Evolutionary conservation across 441 rosid species (phyloP), one percentile per base, ranked within the genome.

Genomic region (Omphalea diandra): DNA sequence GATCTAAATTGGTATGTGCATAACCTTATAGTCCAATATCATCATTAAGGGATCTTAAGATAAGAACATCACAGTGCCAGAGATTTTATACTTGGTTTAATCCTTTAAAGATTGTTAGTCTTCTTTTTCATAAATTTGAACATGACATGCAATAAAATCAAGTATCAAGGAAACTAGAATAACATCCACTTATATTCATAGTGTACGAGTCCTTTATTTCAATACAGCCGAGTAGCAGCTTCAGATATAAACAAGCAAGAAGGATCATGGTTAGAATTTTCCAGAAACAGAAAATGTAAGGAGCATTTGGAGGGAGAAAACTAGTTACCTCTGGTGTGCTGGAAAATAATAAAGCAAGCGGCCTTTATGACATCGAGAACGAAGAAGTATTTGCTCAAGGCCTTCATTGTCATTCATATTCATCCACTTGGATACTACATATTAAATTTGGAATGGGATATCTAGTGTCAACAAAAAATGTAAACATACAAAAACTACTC

Each of bases 281-380:
- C 47, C 36, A 68, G 68, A 50, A n/a, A 58, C 2, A 12, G 75
- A 46, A 33, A 55, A 65, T 54, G 58, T 57, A 40, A 68, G 26
- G 43, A 54, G 56, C 15, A 7, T 38, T 20, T 54, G 14, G 33
- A 32, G 7, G 41, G 17, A 63, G 26, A 31, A 54, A 59, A 49
- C 29, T 20, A 44, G 66, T 65, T 74, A 88, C 99, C 90, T 84
- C 33, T 75, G 75, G 27, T 82, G 81, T 69, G 88, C 76, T 55
- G 99, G 97, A 81, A 90, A 94, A 78, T 92, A 94, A 65, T 92
- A 90, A 65, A 94, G 97, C 73, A 94, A 77, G 41, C 99, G 93
- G 57, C 98, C 99, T 80, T 94, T 94, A 65, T 89, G 94, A 79
- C 96, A 91, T 49, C 97, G 86, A 71, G 97, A 94, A 55, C 65